Base-by-base conservation (phyloP, 2,329 filamentous ascomycete genomes). In the Cladophialophora exuberans region DNA sequence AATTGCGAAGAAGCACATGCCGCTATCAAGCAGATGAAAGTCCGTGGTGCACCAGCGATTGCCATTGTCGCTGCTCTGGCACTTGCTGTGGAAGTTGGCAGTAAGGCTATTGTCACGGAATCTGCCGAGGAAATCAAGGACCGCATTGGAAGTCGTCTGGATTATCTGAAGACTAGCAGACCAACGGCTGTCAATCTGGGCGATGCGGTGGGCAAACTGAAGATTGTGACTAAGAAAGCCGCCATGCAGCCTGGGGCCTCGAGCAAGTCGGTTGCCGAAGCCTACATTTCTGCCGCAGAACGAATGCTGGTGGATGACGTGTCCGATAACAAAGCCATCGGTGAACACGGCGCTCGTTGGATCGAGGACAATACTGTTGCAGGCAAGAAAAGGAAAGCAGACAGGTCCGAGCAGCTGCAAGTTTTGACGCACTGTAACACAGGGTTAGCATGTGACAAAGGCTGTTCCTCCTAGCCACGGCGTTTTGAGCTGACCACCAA, bases 381-480 rank as follows among this genome's bases (percentile, higher is more conserved):
- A 72, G 79, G 69, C 69, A 79, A 60, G 70, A 80, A 61, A 66
- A 78, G 69, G 66, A 57, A 51, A 23, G 33, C 23, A 17, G 53
- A 60, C 35, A 43, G 39, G 18, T 31, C 20, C 41, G 78, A 73
- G 64, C 77, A 79, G 62, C 75, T 96, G 43, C 90, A 89, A n/a
- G 87, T 99, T 38, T 76, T 99, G 63, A 99, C 94, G 9, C 95
- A 99, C 73, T 99, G 94, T 79, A 99, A 99, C 72, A 99, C 94
- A 18, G 94, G 94, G 85, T 88, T 78, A 54, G 75, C 62, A 45
- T 52, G 58, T 17, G 23, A 17, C 28, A 25, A 50, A 42, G 31
- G 17, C 48, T 23, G 22, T 23, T 38, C 48, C 5, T 11, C n/a
- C 23, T 23, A 23, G 35, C 26, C 15, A 38, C 38, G 26, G 48